Conservation (phyloP, 768 basidiomycete species). For the Rhodotorula taiwanensis region DNA sequence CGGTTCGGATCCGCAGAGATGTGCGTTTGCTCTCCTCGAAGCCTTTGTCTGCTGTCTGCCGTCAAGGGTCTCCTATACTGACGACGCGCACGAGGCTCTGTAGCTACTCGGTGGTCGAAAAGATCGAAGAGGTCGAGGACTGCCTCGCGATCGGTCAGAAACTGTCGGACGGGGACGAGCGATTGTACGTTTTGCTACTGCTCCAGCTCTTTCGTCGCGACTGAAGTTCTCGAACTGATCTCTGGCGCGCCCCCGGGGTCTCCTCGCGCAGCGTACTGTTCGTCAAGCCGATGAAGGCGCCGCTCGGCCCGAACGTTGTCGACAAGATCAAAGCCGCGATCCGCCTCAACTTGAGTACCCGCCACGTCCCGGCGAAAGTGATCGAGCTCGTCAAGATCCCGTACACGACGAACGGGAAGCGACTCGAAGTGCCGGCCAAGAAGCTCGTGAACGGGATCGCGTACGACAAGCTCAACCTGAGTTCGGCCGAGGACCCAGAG, state of each 20-base stretch:
- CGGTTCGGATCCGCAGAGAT: slow-evolving; percentile 39
- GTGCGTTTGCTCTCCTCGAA: not conserved
- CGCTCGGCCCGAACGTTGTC: slow-evolving; percentile 21
- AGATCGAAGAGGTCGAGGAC: slow-evolving; percentile 39
- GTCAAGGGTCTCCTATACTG: no score
- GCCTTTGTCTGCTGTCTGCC: no score
- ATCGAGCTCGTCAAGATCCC: slow-evolving; percentile 27
- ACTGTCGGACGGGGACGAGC: slow-evolving; percentile 38
- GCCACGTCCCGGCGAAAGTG: slow-evolving; percentile 40
- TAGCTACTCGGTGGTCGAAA: slow-evolving; percentile 38
- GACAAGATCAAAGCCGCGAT: slow-evolving; percentile 34
- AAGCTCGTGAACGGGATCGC: slow-evolving; percentile 39
- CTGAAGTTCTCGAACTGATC: not conserved
- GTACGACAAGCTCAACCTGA: slow-evolving; percentile 31
- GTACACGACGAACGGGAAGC: slow-evolving; percentile 39
- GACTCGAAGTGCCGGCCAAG: slow-evolving; percentile 37
- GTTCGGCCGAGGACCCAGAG: slow-evolving; percentile 31
- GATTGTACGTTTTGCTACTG: slow-evolving; percentile 38
- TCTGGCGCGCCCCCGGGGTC: not conserved
- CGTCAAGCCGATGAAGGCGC: slow-evolving; percentile 34
- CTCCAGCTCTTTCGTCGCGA: not conserved
- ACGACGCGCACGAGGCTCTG: not conserved
- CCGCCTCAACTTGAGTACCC: slow-evolving; percentile 24
- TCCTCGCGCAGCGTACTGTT: slow-evolving; percentile 34
- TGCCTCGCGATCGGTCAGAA: slow-evolving; percentile 40